Base-by-base conservation (phyloP, 768 basidiomycete genomes). In the Phaeotremella fagi region DNA sequence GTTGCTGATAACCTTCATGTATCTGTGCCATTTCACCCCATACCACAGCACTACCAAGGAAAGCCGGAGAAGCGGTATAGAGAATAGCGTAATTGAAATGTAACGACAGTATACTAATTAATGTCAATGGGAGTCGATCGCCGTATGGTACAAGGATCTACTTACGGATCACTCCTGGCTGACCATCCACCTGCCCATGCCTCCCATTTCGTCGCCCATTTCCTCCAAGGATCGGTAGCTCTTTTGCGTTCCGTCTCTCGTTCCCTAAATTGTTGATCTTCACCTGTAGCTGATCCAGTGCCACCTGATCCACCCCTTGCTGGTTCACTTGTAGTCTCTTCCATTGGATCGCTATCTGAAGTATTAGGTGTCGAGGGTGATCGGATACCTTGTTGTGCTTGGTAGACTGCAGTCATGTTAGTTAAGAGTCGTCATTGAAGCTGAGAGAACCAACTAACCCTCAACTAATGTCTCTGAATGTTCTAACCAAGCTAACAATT, bases 401-500 rank as follows among this genome's bases (percentile, higher is more conserved):
- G 52, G 20, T 54, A 52, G 7, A 59, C 57, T 59, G n/a, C 6
- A n/a, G n/a, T n/a, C n/a, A n/a, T n/a, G n/a, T n/a, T n/a, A n/a
- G n/a, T n/a, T n/a, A n/a, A n/a, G n/a, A n/a, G n/a, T n/a, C n/a
- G n/a, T n/a, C n/a, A n/a, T n/a, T n/a, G n/a, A n/a, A n/a, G n/a
- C n/a, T n/a, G n/a, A n/a, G n/a, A n/a, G n/a, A n/a, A n/a, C n/a
- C n/a, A n/a, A 64, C 64, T 43, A 37, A 68, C 66, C 49, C 27
- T 71, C 67, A 4, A 55, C 60, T 1, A 74, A 57, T 7, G 55
- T 63, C 49, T 74, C 72, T 25, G 64, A 50, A 49, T 72, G 69
- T 52, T 74, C 72, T 18, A 70, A 42, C 72, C 72, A 74, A 15
- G 67, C 61, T 20, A 72, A 55, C 4, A 74, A 52, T 48, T 69